Evolutionary conservation across 2,329 filamentous ascomycete genomes (phyloP).

Genomic region (Huntiella abstrusa): DNA sequence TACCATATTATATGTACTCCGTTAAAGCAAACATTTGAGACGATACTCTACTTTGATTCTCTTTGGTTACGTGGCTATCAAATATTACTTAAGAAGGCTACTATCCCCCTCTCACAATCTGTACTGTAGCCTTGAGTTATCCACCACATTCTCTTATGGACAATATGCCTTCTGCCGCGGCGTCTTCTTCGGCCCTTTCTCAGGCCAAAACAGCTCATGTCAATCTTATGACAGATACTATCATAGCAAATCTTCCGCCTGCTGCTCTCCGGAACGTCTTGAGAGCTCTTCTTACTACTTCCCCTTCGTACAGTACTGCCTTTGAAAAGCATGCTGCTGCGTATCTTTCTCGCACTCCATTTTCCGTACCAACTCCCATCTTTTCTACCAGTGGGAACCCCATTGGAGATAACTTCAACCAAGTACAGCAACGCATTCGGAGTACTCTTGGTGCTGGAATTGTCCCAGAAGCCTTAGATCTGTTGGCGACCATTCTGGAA

Average conservation of each 20-base stretch:
- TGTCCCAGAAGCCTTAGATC: conserved; percentile 12
- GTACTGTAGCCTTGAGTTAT: neutral
- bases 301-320: conserved; percentile 17
- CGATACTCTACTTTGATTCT: no score
- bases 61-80: no score
- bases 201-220: conserved; percentile 20
- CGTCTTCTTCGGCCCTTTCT: neutral
- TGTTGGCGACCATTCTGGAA: conserved; percentile 11
- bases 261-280: conserved; percentile 23
- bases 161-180: no score
- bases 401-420: conserved; percentile 8
- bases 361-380: conserved; percentile 3
- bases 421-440: conserved; percentile 13
- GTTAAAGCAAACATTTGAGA: no score
- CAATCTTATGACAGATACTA: conserved; percentile 28
- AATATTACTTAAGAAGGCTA: no score
- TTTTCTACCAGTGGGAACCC: neutral
- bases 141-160: no score
- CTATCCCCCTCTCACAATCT: neutral
- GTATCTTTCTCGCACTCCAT: conserved; percentile 15
- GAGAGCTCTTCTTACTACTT: conserved; percentile 15
- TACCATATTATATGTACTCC: no score
- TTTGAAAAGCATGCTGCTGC: conserved; percentile 18
- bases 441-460: conserved; percentile 16
- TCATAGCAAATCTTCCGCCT: conserved; percentile 23